Conservation (phyloP, 148 eudicot species). For the Amaranthus cruentus region DNA sequence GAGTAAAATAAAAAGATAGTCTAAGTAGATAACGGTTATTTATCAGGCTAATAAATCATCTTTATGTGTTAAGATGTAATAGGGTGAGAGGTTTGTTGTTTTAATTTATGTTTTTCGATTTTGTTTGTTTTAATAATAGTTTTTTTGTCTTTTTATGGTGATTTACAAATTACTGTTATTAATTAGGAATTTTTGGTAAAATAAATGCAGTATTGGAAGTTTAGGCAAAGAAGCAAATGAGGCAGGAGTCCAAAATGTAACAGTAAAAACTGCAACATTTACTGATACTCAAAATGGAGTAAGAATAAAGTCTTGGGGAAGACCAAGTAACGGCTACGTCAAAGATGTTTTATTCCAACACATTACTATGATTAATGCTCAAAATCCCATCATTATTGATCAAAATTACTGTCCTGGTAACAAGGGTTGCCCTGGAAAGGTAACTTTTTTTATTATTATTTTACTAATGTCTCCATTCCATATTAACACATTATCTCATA, state of each 20-base stretch:
- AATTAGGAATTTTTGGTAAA: too few relatives aligned
- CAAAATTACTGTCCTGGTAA: conserved; percentile 46
- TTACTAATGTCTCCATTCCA: too few relatives aligned
- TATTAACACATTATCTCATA: too few relatives aligned
- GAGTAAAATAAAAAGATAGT: too few relatives aligned
- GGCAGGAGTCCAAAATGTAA: conserved; percentile 46
- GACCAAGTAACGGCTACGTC: conserved; percentile 41
- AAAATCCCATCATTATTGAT: conserved; percentile 48
- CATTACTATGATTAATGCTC: conserved; percentile 33
- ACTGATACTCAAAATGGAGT: conserved; percentile 38
- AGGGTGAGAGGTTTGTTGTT: too few relatives aligned
- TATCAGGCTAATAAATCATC: too few relatives aligned
- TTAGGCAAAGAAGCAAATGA: conserved; percentile 34
- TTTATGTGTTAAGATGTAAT: too few relatives aligned
- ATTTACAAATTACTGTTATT: too few relatives aligned
- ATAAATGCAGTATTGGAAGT: conserved; percentile 41
- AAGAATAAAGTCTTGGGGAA: conserved; percentile 52
- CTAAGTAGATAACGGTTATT: too few relatives aligned
- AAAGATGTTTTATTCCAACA: conserved; percentile 35
- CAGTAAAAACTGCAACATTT: conserved; percentile 33
- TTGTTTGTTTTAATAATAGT: too few relatives aligned
- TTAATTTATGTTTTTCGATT: too few relatives aligned
- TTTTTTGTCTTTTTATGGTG: too few relatives aligned
- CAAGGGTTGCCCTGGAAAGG: conserved; percentile 34
- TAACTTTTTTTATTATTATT: background rate